phyloP scores from a whole-genome alignment of 2,329 filamentous ascomycete species.

The Teratosphaeria viscida region DNA sequence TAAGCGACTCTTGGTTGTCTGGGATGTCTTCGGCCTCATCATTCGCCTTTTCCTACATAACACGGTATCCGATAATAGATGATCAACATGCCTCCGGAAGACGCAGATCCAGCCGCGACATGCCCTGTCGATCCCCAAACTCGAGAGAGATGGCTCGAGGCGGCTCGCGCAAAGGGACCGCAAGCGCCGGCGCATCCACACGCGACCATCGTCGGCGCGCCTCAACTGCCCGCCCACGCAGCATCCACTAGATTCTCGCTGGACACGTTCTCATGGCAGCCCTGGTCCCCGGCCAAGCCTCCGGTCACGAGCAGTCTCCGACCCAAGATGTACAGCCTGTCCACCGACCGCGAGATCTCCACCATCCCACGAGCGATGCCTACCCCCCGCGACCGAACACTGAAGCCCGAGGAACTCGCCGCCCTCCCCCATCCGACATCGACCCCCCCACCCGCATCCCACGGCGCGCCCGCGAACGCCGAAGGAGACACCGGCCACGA shows the following conservation, averaged over 20 bases:
- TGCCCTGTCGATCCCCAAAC: constrained; percentile 90
- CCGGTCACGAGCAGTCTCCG: not conserved
- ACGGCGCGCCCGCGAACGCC: constrained; percentile 49
- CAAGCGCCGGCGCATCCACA: constrained; percentile 19
- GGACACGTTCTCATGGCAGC: constrained; percentile 7
- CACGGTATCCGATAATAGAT: not conserved
- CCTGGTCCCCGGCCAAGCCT: constrained; percentile 6
- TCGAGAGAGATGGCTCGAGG: constrained; percentile 73
- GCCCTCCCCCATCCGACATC: constrained; percentile 13
- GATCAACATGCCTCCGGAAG: constrained; percentile 16
- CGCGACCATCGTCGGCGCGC: constrained; percentile 5
- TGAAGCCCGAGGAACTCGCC: constrained; percentile 27
- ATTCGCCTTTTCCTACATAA: not conserved
- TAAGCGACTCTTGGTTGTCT: not conserved
- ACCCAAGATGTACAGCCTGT: constrained; percentile 35
- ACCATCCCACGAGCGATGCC: constrained; percentile 51
- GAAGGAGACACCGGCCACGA: constrained; percentile 69
- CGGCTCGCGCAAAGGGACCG: constrained; percentile 42
- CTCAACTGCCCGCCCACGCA: constrained; percentile 7
- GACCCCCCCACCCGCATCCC: constrained; percentile 6
- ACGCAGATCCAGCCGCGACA: constrained; percentile 32
- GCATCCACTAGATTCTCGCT: constrained; percentile 21
- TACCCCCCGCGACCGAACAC: constrained; percentile 21
- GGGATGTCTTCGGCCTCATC: not conserved
- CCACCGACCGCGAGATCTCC: constrained; percentile 61